Evolutionary conservation across 495 filamentous ascomycete species (phyloP).

Genomic region (Poronia punctata): DNA sequence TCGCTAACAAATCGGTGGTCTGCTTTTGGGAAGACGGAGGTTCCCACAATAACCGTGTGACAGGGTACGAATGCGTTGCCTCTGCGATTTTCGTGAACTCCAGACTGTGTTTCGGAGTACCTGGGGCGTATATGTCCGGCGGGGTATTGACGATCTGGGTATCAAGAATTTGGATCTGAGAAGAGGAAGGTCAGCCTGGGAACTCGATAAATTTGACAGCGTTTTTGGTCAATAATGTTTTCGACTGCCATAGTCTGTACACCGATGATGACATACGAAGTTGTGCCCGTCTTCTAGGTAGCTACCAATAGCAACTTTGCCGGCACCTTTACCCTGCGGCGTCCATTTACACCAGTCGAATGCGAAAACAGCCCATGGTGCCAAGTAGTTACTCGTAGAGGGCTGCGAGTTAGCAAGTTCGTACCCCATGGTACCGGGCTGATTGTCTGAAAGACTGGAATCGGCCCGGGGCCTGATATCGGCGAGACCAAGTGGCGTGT

Average conservation of each 20-base stretch:
- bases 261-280: slow-evolving; percentile 54
- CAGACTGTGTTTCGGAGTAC: slow-evolving; percentile 63
- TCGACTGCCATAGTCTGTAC: too few relatives aligned
- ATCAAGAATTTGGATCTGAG: slow-evolving; percentile 95
- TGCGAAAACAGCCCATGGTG: slow-evolving; percentile 91
- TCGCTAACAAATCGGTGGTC: slow-evolving; percentile 91
- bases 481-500: slow-evolving; percentile 82
- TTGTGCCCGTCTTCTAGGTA: slow-evolving; percentile 98
- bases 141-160: slow-evolving; percentile 68
- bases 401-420: slow-evolving; percentile 44
- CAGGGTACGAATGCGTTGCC: slow-evolving; percentile 95
- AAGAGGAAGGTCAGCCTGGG: slow-evolving; percentile 3
- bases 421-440: slow-evolving; percentile 46
- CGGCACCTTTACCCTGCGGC: slow-evolving; percentile 67
- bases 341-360: slow-evolving; percentile 99
- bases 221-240: too few relatives aligned
- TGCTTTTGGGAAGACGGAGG: slow-evolving; percentile 95
- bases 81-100: slow-evolving; percentile 95
- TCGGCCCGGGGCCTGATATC: slow-evolving; percentile 81
- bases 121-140: slow-evolving; percentile 61
- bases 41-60: slow-evolving; percentile 95
- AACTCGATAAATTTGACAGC: too few relatives aligned
- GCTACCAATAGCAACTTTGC: slow-evolving; percentile 91
- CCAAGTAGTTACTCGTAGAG: slow-evolving; percentile 75
- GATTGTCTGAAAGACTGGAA: slow-evolving; percentile 62